Evolutionary conservation across 768 basidiomycete genomes (phyloP), one percentile per base, ranked within the genome.

Genomic region (Agrocybe praecox): DNA sequence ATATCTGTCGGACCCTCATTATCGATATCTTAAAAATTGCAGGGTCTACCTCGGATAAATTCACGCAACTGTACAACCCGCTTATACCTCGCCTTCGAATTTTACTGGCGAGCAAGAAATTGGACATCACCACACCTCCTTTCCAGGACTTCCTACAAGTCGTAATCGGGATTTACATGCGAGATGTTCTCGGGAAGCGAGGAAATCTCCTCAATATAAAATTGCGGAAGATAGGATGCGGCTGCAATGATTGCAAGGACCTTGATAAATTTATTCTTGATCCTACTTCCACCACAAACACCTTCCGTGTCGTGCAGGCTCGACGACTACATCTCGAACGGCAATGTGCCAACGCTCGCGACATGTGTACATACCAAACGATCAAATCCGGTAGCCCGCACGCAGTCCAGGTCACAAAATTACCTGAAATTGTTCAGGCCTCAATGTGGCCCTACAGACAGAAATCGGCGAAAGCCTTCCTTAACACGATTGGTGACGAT

Each of bases 161-260:
- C 12, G 49, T 73, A 9, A 62, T 77, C 18, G 69, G 61, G 9
- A 44, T 57, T 2, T 73, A 73, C 32, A 60, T 77, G 42, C 58
- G 59, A 5, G 58, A 71, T 23, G 32, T 73, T 12, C 65, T 76
- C 14, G 69, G 70, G 12, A 49, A 59, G 3, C 65, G 65, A 46
- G 53, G 57, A 6, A 58, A 59, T 8, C 15, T 49, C 4, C 21
- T 56, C 24, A 55, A 42, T n/a, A 18, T 54, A 6, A 54, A 54
- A 18, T 56, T 72, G 33, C 66, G 70, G 24, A 72, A 69, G 34
- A 57, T 76, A 36, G 70, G 70, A 6, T 74, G 74, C 52, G 69
- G 72, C 21, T 75, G 72, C 48, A 14, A 15, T 12, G 67, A 73
- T 24, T 75, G 74, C 57, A 53, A 57, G 9, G 24, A 23, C 21